These are phyloP conservation scores for Parietaria judaica DNA, from an alignment of 306 rosid genomes.

Conservation along the genomic window DNA sequence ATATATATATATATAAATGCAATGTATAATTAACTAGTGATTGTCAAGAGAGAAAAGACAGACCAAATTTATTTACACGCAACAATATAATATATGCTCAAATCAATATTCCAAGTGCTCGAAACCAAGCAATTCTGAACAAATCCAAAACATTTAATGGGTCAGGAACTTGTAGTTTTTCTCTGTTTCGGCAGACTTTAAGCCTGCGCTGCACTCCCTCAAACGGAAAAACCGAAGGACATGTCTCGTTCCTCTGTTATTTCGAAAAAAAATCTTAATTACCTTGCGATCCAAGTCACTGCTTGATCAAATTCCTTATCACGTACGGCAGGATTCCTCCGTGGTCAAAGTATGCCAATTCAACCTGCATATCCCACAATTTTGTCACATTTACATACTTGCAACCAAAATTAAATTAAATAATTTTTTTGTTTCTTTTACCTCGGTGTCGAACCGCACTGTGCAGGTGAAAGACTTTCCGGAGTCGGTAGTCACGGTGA, in stretches of 20 bases:
- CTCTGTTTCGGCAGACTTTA: no score
- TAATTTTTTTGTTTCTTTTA: constrained; percentile 14
- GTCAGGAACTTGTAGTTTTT: no score
- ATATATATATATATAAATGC: no score
- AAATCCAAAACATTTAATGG: no score
- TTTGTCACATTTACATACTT: background rate
- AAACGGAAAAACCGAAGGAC: constrained; percentile 13
- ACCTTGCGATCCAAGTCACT: constrained; percentile 32
- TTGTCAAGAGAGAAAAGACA: no score
- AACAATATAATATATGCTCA: no score
- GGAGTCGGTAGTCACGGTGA: constrained; percentile 50
- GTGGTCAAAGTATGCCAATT: constrained; percentile 78
- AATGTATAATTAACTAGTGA: no score
- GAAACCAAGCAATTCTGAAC: no score
- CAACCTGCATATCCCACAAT: constrained; percentile 46
- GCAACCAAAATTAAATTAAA: constrained; percentile 12
- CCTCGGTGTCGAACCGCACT: constrained; percentile 89
- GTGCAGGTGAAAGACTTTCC: constrained; percentile 64
- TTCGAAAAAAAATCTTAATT: constrained; percentile 18
- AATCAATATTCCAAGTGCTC: no score
- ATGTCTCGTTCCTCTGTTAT: constrained; percentile 17
- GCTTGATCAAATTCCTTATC: constrained; percentile 78
- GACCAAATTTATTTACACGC: no score
- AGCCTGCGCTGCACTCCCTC: no score
- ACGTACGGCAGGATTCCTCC: constrained; percentile 88